Conservation (phyloP, 148 eudicot genomes). For the Heliamphora exappendiculata region DNA sequence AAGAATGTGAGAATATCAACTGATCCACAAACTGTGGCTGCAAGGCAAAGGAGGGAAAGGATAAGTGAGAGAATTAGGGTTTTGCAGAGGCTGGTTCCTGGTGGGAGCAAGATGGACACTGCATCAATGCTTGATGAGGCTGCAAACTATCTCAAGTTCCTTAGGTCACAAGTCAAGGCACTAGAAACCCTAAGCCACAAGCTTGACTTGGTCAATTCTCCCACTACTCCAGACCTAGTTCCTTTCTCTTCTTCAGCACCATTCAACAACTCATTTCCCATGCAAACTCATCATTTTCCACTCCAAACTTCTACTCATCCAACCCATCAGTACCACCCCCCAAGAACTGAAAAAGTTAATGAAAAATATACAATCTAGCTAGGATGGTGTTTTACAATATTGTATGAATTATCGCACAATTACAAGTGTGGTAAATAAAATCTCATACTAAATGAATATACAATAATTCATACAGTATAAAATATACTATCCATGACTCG, state of each 20-base stretch:
- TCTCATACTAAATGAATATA: no score
- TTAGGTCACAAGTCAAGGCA: slow-evolving; percentile 78
- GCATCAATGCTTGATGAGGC: slow-evolving; percentile 98
- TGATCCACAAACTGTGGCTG: slow-evolving; percentile 87
- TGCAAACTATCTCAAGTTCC: slow-evolving; percentile 82
- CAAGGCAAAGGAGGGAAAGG: slow-evolving; percentile 73
- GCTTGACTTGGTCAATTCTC: slow-evolving; percentile 15
- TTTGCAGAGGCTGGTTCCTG: slow-evolving; percentile 77
- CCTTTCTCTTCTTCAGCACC: slow-evolving; percentile 23
- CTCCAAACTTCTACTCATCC: slow-evolving; percentile 39
- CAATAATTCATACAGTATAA: no score
- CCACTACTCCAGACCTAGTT: slow-evolving; percentile 7
- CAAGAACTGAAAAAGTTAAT: no score
- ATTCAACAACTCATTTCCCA: slow-evolving; percentile 31
- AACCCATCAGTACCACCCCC: no score
- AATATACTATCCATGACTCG: no score
- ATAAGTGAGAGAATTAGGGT: slow-evolving; percentile 77
- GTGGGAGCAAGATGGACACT: slow-evolving; percentile 88
- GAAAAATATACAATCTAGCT: no score
- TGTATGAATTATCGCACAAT: no score
- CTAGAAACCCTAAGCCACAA: slow-evolving; percentile 42
- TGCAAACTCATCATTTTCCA: slow-evolving; percentile 34
- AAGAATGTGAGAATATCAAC: slow-evolving; percentile 66
- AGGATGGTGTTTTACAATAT: no score
- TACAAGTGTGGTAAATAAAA: no score